Evolutionary conservation across 768 basidiomycete species (phyloP).

Genomic region (Serendipita sp.): DNA sequence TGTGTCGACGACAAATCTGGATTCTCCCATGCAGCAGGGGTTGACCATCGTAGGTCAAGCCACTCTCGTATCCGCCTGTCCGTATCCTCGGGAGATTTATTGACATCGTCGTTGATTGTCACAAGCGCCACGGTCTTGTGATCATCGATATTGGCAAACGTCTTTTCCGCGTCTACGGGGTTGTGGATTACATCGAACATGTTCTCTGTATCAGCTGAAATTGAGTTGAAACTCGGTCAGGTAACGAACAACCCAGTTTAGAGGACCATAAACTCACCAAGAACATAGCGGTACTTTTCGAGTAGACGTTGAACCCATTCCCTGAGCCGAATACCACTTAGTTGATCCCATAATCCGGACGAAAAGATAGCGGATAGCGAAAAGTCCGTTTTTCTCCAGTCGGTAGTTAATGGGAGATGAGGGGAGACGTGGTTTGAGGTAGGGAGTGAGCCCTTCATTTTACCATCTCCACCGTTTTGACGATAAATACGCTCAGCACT

Average conservation of each 20-base stretch:
- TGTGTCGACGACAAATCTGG: neutral
- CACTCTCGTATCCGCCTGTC: neutral
- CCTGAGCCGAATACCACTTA: neutral
- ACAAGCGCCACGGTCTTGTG: neutral
- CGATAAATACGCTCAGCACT: conserved; percentile 6
- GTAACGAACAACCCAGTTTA: neutral
- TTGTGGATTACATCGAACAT: neutral
- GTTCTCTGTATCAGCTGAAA: neutral
- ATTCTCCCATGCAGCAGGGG: neutral
- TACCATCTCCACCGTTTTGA: neutral
- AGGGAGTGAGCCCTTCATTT: neutral
- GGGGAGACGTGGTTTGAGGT: neutral
- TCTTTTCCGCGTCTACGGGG: neutral
- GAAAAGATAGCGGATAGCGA: conserved; percentile 10
- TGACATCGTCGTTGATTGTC: neutral
- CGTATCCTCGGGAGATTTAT: neutral
- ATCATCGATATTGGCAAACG: neutral
- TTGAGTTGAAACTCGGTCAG: neutral
- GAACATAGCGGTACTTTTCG: conserved; percentile 10
- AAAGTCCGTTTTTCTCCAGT: conserved; percentile 14
- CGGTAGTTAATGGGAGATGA: conserved; percentile 11
- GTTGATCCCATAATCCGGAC: neutral
- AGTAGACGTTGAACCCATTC: conserved; percentile 7
- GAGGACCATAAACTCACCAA: conserved; percentile 2
- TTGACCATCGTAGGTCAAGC: neutral